Percentiles rank a stretch among this genome's conserved stretches.
phyloP scores from a whole-genome alignment of 352 stramenopile genomes.

The Phytophthora lateralis region DNA sequence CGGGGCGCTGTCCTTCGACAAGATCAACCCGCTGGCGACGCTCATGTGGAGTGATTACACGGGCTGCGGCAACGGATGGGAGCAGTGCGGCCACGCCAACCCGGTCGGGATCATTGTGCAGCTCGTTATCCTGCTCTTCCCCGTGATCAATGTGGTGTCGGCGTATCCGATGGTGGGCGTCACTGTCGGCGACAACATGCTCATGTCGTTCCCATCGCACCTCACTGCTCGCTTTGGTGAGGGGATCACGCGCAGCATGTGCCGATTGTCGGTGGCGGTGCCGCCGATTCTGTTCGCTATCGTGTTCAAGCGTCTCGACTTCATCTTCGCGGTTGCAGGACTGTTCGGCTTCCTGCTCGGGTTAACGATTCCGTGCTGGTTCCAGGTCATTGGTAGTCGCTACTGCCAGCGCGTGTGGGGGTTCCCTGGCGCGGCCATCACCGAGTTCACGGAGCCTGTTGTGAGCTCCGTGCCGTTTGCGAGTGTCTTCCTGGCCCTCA shows the following conservation, averaged over 20 bases:
- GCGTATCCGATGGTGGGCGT: slow-evolving; percentile 87
- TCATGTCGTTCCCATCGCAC: slow-evolving; percentile 78
- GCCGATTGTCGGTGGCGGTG: slow-evolving; percentile 63
- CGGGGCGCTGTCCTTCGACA: slow-evolving; percentile 75
- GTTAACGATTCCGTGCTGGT: slow-evolving; percentile 83
- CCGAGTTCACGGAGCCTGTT: slow-evolving; percentile 65
- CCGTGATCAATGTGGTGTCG: slow-evolving; percentile 84
- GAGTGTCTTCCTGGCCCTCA: slow-evolving; percentile 61
- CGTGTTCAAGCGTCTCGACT: slow-evolving; percentile 89
- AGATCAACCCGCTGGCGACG: slow-evolving; percentile 77
- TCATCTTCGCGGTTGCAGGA: slow-evolving; percentile 80
- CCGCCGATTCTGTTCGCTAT: slow-evolving; percentile 78
- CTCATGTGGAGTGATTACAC: slow-evolving; percentile 85
- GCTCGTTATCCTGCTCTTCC: slow-evolving; percentile 83
- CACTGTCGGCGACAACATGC: slow-evolving; percentile 86
- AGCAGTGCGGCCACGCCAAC: slow-evolving; percentile 50
- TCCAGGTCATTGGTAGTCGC: slow-evolving; percentile 81
- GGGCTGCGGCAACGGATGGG: slow-evolving; percentile 83
- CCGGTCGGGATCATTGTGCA: slow-evolving; percentile 65
- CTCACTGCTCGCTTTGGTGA: slow-evolving; percentile 58
- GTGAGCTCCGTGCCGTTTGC: slow-evolving; percentile 75
- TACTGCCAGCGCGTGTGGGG: slow-evolving; percentile 81
- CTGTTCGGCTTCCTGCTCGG: slow-evolving; percentile 83
- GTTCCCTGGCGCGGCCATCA: slow-evolving; percentile 69
- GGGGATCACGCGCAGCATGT: slow-evolving; percentile 54